Conservation (phyloP, 495 filamentous ascomycete genomes). For the Thermochaetoides thermophila region DNA sequence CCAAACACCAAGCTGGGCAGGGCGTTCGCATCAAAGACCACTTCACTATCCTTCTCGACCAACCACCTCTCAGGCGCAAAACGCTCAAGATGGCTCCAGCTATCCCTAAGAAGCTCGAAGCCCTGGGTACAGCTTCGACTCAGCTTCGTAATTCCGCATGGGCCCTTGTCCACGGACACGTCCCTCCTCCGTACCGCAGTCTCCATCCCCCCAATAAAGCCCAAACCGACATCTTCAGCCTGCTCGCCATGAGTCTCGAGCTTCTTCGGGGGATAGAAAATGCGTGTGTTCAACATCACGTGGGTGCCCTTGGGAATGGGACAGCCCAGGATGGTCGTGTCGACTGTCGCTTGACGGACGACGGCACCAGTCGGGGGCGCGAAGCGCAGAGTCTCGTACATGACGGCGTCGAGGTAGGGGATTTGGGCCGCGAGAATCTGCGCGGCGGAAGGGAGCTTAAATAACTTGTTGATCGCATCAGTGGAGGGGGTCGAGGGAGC, state of each 20-base stretch:
- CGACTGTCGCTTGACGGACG: constrained; percentile 15
- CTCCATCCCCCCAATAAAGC: too few relatives aligned
- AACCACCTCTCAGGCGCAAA: constrained; percentile 22
- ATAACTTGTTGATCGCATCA: too few relatives aligned
- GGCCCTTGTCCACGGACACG: too few relatives aligned
- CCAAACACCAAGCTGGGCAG: constrained; percentile 13
- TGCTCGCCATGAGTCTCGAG: constrained; percentile 8
- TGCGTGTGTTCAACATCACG: constrained; percentile 12
- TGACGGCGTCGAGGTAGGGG: constrained; percentile 24
- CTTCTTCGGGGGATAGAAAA: too few relatives aligned
- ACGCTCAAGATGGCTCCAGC: too few relatives aligned
- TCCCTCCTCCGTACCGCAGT: too few relatives aligned
- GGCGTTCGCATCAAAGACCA: constrained; percentile 14
- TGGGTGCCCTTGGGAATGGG: constrained; percentile 22
- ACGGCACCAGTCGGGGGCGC: constrained; percentile 8
- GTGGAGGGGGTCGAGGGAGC: background rate
- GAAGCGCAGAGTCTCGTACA: constrained; percentile 23
- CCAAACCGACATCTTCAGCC: too few relatives aligned
- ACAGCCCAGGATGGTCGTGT: constrained; percentile 22
- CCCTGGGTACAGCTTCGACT: too few relatives aligned
- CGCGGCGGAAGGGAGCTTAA: constrained; percentile 9
- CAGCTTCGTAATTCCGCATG: too few relatives aligned
- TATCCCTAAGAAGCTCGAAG: too few relatives aligned
- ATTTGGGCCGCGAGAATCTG: constrained; percentile 19
- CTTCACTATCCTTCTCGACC: constrained; percentile 10